phyloP scores from a whole-genome alignment of 371 early-diverging fungal genomes.

The Chytridiales sp. region DNA sequence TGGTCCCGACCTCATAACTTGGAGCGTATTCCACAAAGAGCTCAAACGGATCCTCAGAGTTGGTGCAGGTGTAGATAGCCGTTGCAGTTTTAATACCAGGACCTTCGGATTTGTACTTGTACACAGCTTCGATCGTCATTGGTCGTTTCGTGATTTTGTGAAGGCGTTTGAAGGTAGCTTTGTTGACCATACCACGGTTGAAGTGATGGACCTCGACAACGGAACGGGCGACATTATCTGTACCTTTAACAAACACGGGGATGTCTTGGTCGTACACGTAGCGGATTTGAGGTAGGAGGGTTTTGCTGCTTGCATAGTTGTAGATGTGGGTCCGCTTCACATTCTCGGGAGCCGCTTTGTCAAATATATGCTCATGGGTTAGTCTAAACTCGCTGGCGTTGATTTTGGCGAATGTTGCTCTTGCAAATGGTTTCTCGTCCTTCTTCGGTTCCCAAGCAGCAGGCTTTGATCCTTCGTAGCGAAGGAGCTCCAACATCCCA shows the following conservation, averaged over 20 bases:
- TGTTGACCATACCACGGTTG: conserved; percentile 16
- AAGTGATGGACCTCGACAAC: conserved; percentile 12
- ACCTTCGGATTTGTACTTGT: not conserved
- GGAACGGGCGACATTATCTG: not conserved
- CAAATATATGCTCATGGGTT: conserved; percentile 17
- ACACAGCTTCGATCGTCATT: conserved; percentile 16
- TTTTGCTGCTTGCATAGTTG: conserved; percentile 1
- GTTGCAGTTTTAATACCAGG: conserved; percentile 4
- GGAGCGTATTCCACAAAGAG: conserved; percentile 13
- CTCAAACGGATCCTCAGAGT: conserved; percentile 14
- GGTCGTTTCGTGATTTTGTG: conserved; percentile 15
- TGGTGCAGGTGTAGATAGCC: conserved; percentile 11
- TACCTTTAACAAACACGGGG: conserved; percentile 3
- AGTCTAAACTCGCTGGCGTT: conserved; percentile 1
- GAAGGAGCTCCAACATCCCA: conserved; percentile 7
- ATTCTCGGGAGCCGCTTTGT: conserved; percentile 7
- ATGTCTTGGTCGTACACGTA: conserved; percentile 12
- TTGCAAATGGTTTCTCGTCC: conserved; percentile 17
- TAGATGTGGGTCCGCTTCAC: conserved; percentile 20
- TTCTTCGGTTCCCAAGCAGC: conserved; percentile 19
- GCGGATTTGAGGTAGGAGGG: conserved; percentile 15
- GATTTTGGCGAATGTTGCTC: not conserved
- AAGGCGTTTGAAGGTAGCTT: conserved; percentile 11
- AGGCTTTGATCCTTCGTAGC: conserved; percentile 26
- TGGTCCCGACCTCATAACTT: not conserved